Base-by-base conservation (phyloP, 257 asterid species). In the Solanum chiquidenum region DNA sequence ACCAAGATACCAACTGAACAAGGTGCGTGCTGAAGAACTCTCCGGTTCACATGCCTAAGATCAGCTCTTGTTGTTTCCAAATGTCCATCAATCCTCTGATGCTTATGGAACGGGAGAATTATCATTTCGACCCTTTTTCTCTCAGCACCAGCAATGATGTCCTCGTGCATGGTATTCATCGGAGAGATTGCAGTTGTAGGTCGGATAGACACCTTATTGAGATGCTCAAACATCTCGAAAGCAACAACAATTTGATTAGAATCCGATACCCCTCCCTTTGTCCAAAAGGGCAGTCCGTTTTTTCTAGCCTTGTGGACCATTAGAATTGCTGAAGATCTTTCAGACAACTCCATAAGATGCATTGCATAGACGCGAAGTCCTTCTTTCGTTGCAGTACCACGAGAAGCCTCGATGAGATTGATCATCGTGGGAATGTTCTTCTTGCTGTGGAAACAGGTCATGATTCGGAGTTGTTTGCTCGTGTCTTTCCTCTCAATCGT, bases 261-360 rank as follows among this genome's bases (percentile, higher is more conserved):
- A 55, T 93, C 87, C 0, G 87, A 72, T 10, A 38, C 77, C 5
- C 33, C 87, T 0, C 44, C 75, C 75, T 90, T 92, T 82, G 62
- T 90, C 94, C 93, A 93, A 44, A 94, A 93, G 16, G 96, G 94
- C 64, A 90, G 23, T 0, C 97, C 95, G 23, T 94, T 92, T 44
- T 86, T 94, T 38, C 94, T 49, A 0, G 93, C 97, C 88, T 93
- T 93, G 86, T 94, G 94, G 5, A 92, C 95, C 96, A 94, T 94
- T 4, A 90, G 89, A 20, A 94, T 93, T 0, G 95, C 94, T 0
- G 95, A 94, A 2, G 97, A 86, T 20, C 95, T 83, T 85, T 93
- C 97, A 0, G 96, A 90, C 18, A 93, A 93, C 83, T 93, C 96
- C 90, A 90, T 91, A 1, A 93, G 92, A 86, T 93, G 96, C 96